These are phyloP conservation scores for Geotrichum citri-aurantii DNA, from an alignment of 1,139 yeast genomes.

Conservation along the genomic window DNA sequence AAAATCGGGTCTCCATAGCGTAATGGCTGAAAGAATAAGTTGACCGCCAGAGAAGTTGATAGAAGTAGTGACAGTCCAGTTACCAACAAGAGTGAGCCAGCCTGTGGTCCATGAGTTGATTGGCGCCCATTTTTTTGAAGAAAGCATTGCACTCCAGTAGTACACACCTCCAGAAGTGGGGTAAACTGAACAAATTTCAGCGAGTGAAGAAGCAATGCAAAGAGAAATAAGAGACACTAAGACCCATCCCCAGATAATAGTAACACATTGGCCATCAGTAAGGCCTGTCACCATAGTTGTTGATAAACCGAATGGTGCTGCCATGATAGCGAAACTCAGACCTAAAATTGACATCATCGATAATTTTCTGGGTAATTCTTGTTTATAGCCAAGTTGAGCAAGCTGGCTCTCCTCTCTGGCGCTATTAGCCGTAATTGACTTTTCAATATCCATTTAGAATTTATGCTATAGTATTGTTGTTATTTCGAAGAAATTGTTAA, in stretches of 20 bases:
- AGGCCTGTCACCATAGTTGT: constrained; percentile 25
- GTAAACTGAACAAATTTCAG: constrained; percentile 27
- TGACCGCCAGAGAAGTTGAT: constrained; percentile 20
- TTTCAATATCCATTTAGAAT: constrained; percentile 7
- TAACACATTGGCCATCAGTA: constrained; percentile 26
- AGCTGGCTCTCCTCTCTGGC: constrained; percentile 13
- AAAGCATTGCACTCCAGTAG: constrained; percentile 22
- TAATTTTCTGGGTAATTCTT: constrained; percentile 18
- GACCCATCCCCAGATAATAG: constrained; percentile 26
- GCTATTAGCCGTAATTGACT: not conserved
- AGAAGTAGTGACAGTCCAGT: constrained; percentile 20
- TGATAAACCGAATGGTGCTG: constrained; percentile 16
- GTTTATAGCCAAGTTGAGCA: constrained; percentile 19
- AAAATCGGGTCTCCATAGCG: constrained; percentile 17
- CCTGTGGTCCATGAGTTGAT: constrained; percentile 19
- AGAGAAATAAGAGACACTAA: constrained; percentile 24
- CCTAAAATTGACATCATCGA: constrained; percentile 20
- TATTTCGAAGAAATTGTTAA: not conserved
- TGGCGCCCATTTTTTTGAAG: constrained; percentile 19
- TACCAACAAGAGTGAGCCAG: constrained; percentile 19
- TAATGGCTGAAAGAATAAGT: constrained; percentile 16
- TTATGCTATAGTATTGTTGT: not conserved
- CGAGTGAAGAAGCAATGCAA: constrained; percentile 27
- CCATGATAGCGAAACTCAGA: constrained; percentile 20
- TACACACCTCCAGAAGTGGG: constrained; percentile 24